Conservation (phyloP, 2,329 filamentous ascomycete genomes). For the Aspergillus spinulosporus region DNA sequence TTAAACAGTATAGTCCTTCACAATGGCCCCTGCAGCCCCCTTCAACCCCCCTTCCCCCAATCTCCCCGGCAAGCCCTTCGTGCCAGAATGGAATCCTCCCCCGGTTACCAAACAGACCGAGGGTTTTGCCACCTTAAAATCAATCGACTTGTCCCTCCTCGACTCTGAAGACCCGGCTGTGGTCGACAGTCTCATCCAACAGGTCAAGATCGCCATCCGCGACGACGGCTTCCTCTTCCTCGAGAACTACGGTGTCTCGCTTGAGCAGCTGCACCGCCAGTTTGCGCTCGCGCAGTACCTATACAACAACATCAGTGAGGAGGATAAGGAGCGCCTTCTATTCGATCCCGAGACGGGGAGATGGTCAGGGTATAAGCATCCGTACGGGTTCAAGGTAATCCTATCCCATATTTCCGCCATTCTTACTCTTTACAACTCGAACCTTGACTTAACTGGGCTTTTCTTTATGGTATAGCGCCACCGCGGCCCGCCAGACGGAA, state of each 20-base stretch:
- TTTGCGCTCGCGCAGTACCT: conserved; percentile 54
- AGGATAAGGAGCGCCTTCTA: conserved; percentile 52
- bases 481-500: conserved; percentile 49
- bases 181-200: conserved; percentile 46
- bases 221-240: conserved; percentile 51
- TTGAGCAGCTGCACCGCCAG: conserved; percentile 52
- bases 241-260: conserved; percentile 53
- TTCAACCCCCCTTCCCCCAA: conserved; percentile 46
- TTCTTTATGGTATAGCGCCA: conserved; percentile 37
- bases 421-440: no score
- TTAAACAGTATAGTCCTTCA: background rate
- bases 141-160: conserved; percentile 48
- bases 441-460: no score
- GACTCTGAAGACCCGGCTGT: conserved; percentile 46
- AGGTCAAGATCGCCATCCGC: conserved; percentile 46
- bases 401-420: no score
- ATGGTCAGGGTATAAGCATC: conserved; percentile 54
- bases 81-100: conserved; percentile 48
- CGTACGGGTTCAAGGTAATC: conserved; percentile 48
- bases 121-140: conserved; percentile 46
- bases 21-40: conserved; percentile 34
- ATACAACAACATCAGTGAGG: conserved; percentile 52
- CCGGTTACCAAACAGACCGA: conserved; percentile 48
- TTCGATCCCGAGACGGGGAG: conserved; percentile 51
- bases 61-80: conserved; percentile 43